These are phyloP conservation scores for Lepidium aucheri DNA, from an alignment of 345 rosid species.

Conservation along the genomic window DNA sequence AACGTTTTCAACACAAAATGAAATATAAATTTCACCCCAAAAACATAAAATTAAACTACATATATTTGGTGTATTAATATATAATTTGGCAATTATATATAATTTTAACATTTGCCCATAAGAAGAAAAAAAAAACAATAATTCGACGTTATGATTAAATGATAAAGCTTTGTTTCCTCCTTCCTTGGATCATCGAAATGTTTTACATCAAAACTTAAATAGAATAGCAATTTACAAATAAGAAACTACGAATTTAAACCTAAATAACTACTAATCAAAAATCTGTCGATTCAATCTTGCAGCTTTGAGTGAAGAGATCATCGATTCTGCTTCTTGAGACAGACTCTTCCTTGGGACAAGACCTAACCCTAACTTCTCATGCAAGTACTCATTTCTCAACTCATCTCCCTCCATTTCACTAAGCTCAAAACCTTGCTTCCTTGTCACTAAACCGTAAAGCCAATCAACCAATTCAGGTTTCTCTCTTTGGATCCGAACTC, in stretches of 20 bases:
- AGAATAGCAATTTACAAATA: neutral
- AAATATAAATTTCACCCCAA: too few relatives aligned
- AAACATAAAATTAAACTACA: too few relatives aligned
- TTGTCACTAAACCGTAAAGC: constrained; percentile 46
- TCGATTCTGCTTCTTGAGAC: constrained; percentile 39
- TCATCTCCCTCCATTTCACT: constrained; percentile 44
- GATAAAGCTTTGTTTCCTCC: neutral
- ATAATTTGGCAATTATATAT: too few relatives aligned
- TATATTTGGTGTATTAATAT: too few relatives aligned
- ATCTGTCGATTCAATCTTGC: constrained; percentile 32
- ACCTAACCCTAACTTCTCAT: constrained; percentile 27
- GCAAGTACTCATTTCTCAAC: constrained; percentile 37
- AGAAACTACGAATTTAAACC: neutral
- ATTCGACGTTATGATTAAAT: too few relatives aligned
- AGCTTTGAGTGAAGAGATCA: constrained; percentile 43
- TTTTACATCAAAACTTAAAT: neutral
- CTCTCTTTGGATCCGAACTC: constrained; percentile 33
- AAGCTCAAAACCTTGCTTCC: constrained; percentile 46
- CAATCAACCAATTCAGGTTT: constrained; percentile 24
- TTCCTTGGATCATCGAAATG: neutral
- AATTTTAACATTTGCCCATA: too few relatives aligned
- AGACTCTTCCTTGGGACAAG: constrained; percentile 45
- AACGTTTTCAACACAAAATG: too few relatives aligned
- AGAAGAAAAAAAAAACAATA: too few relatives aligned
- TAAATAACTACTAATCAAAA: constrained; percentile 9